Percentiles rank a stretch among this genome's conserved stretches.
Evolutionary conservation across 73 alveolate genomes (phyloP).

Genomic region (Uronychia setigera): DNA sequence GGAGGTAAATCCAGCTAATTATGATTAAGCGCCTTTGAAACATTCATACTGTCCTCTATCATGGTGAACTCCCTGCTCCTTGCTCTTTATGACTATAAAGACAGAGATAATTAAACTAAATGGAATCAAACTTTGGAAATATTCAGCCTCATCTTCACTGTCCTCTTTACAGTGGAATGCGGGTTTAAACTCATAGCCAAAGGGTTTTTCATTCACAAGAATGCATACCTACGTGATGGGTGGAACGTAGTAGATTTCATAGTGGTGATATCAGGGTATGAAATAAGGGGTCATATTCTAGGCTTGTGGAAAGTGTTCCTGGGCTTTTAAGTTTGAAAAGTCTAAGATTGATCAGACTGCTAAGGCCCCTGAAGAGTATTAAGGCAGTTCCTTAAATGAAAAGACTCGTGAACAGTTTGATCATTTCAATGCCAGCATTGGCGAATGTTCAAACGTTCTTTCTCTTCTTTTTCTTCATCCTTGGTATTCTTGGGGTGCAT

Average conservation of each 20-base stretch:
- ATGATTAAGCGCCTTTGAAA: slow-evolving; percentile 59
- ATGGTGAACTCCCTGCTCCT: slow-evolving; percentile 52
- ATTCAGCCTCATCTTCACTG: slow-evolving; percentile 5
- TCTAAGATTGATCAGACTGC: neutral
- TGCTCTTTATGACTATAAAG: slow-evolving; percentile 46
- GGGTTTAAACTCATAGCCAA: neutral
- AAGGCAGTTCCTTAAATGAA: neutral
- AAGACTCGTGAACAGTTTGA: neutral
- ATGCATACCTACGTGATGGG: neutral
- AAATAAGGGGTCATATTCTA: neutral
- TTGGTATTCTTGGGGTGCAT: slow-evolving; percentile 64
- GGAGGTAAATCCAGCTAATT: slow-evolving; percentile 5
- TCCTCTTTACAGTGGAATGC: slow-evolving; percentile 3
- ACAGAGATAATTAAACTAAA: slow-evolving; percentile 12
- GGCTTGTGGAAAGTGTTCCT: slow-evolving; percentile 31
- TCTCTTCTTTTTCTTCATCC: slow-evolving; percentile 46
- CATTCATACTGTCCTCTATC: slow-evolving; percentile 52
- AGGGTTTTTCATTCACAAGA: neutral
- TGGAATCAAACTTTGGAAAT: slow-evolving; percentile 8
- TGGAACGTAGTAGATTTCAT: slow-evolving; percentile 18
- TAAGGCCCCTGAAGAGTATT: neutral
- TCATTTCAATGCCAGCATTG: slow-evolving; percentile 51
- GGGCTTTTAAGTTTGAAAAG: slow-evolving; percentile 12
- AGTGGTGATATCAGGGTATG: slow-evolving; percentile 8
- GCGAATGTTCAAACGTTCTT: slow-evolving; percentile 54